Conservation (phyloP, 371 early-diverging fungal species). For the Actinomucor elegans region DNA sequence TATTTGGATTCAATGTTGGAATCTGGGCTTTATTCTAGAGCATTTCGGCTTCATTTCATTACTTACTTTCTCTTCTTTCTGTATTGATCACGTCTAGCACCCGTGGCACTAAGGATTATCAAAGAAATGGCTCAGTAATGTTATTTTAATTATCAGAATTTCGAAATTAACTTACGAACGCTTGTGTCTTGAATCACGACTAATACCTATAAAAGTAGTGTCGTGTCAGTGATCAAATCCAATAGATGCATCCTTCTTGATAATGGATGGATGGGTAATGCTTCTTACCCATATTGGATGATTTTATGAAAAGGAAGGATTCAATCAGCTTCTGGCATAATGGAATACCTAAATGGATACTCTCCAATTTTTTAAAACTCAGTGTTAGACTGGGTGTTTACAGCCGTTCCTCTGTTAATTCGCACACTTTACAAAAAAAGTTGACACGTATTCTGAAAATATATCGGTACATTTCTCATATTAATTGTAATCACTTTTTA, state of each 20-base stretch:
- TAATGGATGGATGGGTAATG: slow-evolving; percentile 7
- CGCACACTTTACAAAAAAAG: too few species aligned
- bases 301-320: slow-evolving; percentile 4
- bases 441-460: too few species aligned
- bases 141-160: background rate
- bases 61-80: slow-evolving; percentile 89
- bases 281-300: slow-evolving; percentile 9
- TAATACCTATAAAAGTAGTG: too few species aligned
- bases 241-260: background rate
- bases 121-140: background rate
- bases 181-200: slow-evolving; percentile 97
- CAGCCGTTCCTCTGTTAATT: too few species aligned
- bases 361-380: too few species aligned
- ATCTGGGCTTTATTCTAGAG: background rate
- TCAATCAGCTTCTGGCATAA: background rate
- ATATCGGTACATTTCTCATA: too few species aligned
- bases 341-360: background rate
- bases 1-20: background rate
- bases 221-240: background rate
- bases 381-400: too few species aligned
- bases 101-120: slow-evolving; percentile 79
- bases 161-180: slow-evolving; percentile 39
- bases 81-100: slow-evolving; percentile 97
- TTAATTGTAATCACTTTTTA: too few species aligned
- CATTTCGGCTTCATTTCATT: background rate